These are phyloP conservation scores for Saururus chinensis DNA, from an alignment of 164 flowering plant genomes.

Conservation along the genomic window DNA sequence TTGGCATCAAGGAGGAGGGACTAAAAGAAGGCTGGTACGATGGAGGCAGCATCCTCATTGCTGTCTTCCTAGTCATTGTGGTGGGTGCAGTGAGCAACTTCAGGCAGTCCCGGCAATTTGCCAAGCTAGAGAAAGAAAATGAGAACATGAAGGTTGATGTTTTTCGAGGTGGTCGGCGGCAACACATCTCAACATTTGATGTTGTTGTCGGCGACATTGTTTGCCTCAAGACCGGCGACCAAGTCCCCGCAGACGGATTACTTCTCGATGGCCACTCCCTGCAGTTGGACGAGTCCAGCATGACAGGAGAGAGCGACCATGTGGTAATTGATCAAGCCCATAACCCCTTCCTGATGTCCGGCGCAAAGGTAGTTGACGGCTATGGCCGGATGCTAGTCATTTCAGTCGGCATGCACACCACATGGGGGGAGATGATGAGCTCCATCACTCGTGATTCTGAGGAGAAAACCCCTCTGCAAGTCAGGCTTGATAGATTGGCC, in stretches of 20 bases:
- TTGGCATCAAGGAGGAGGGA: slow-evolving; percentile 24
- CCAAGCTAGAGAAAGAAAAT: slow-evolving; percentile 8
- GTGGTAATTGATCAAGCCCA: slow-evolving; percentile 24
- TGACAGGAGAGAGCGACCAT: slow-evolving; percentile 38
- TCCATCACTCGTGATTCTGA: slow-evolving; percentile 22
- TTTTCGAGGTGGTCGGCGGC: slow-evolving; percentile 69
- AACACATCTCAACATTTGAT: slow-evolving; percentile 73
- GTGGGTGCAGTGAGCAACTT: slow-evolving; percentile 33
- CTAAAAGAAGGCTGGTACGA: slow-evolving; percentile 18
- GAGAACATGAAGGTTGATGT: slow-evolving; percentile 23
- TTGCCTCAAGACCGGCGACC: slow-evolving; percentile 89
- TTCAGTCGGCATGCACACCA: slow-evolving; percentile 32
- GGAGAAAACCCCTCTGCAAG: slow-evolving; percentile 23
- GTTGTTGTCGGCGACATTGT: slow-evolving; percentile 91
- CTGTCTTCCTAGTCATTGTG: slow-evolving; percentile 27
- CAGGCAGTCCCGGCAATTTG: slow-evolving; percentile 23
- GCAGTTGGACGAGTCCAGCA: slow-evolving; percentile 30
- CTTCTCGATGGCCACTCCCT: slow-evolving; percentile 27
- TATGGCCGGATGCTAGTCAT: slow-evolving; percentile 29
- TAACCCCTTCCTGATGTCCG: slow-evolving; percentile 38
- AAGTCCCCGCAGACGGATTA: slow-evolving; percentile 52
- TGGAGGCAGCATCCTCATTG: slow-evolving; percentile 7
- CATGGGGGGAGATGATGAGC: slow-evolving; percentile 31
- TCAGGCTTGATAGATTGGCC: slow-evolving; percentile 11
- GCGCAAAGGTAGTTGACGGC: slow-evolving; percentile 39